Base-by-base conservation (phyloP, 1,284 basidiomycete genomes). In the Ganoderma leucocontextum region DNA sequence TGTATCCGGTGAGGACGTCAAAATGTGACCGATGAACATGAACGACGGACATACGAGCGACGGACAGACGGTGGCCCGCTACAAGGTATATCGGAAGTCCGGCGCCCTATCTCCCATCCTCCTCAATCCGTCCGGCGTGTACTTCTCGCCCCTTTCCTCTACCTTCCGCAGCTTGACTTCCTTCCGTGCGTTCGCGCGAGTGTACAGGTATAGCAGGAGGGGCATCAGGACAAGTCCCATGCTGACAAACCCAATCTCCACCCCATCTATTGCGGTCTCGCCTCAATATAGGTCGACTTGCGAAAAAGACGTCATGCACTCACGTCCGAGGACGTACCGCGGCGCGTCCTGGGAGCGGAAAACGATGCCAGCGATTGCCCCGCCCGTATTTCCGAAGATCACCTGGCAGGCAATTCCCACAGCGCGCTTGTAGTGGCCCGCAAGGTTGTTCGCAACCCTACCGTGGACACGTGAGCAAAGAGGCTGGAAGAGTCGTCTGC, bases 401-500 rank as follows among this genome's bases (percentile, higher is more conserved):
- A 90, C 87, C n/a, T 90, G 87, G 17, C 89, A 67, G 0, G 87
- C 88, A 84, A 90, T 87, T 3, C 85, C 87, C 12, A 88, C 83
- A 1, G 85, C 89, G 8, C 90, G 87, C 76, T 91, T 91, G 72
- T 89, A 90, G 70, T 90, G 89, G 0, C 90, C 90, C 13, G 82
- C 76, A 2, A 89, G 80, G 70, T 91, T 91, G 75, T 88, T 89
- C 7, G 87, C 85, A 5, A 88, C 75, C 87, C 86, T 85, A 62
- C 33, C 7, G 7, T 1, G 10, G 4, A 7, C 2, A 4, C 15
- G 8, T 55, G 17, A 55, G 29, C 15, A 12, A n/a, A n/a, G 22
- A 55, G 33, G 29, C 7, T 8, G 13, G 1, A 19, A 19, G 52
- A 19, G 52, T 8, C 7, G 8, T 13, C 29, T 2, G 29, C 9